Evolutionary conservation across 495 filamentous ascomycete genomes (phyloP).

Genomic region (Aspergillus nanangensis): DNA sequence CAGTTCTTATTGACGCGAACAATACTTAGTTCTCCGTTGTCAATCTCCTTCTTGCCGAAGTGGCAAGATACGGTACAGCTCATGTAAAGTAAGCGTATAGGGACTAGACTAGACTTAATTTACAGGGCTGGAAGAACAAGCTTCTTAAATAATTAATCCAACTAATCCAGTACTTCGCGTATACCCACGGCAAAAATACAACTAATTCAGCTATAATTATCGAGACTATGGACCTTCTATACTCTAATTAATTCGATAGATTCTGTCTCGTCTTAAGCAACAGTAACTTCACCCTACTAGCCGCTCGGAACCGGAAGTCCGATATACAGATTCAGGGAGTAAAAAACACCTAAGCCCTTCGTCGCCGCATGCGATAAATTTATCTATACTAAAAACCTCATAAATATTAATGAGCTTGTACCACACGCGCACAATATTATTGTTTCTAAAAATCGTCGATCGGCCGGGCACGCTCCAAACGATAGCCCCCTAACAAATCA

Average conservation of each 20-base stretch:
- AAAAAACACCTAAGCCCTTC: neutral
- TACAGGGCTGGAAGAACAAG: neutral
- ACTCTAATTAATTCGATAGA: neutral
- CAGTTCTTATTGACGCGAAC: constrained; percentile 1
- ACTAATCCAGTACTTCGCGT: neutral
- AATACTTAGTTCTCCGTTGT: neutral
- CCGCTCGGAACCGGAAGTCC: neutral
- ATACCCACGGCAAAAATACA: neutral
- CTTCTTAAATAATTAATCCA: neutral
- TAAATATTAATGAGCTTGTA: neutral
- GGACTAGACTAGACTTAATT: neutral
- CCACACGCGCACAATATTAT: neutral
- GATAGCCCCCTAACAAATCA: neutral
- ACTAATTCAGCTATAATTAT: constrained; percentile 1
- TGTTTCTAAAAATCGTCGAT: neutral
- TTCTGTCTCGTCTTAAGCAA: constrained; percentile 1
- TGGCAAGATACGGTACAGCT: constrained; percentile 1
- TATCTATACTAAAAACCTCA: neutral
- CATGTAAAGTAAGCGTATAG: neutral
- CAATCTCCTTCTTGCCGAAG: neutral
- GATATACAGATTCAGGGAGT: neutral
- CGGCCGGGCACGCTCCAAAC: neutral
- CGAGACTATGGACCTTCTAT: neutral
- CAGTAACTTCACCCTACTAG: neutral
- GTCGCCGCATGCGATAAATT: constrained; percentile 1